Base-by-base conservation (phyloP, 2,329 filamentous ascomycete species). In the Whalleya microplaca region DNA sequence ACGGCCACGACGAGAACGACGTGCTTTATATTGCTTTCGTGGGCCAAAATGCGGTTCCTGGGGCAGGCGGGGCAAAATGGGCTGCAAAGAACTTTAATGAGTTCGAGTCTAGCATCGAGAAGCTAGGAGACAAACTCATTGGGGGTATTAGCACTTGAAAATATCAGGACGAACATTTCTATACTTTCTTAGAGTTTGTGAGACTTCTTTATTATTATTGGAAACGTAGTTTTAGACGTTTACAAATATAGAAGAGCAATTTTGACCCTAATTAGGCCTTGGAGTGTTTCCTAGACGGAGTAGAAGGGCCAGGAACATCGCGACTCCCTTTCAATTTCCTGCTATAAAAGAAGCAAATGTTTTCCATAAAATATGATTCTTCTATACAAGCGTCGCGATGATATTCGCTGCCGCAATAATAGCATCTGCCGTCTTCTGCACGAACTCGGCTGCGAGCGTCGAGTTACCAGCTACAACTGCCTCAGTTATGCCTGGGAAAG, bases 21-120 rank as follows among this genome's bases (percentile, higher is more conserved):
- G 82, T 88, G 0, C 70, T 89, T 37, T 88, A 83, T 69, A 76
- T 89, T 47, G 86, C 82, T 0, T 89, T 89, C 65, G 75, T 75
- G 0, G 84, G 84, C 1, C 53, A 69, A 0, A 78, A 81, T 5
- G 84, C 86, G 0, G 81, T 86, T 0, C 84, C 84, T 0, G 84
- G 84, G 1, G 70, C 74, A 12, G 67, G 71, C 2, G 77, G 76
- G 19, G 85, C 85, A 0, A 72, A 78, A 27, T 89, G 85, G 85
- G 71, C 72, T 8, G 82, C 84, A 0, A 66, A 68, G 6, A 77
- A 69, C 58, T 80, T 73, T 21, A 69, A 71, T 8, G 75, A 78
- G 16, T 87, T 87, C 60, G 78, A 83, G 69, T 69, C 61, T n/a
- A 85, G 81, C 64, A 79, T 87, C 52, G 68, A 73, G 49, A 64